phyloP scores from a whole-genome alignment of 225 moss, liverwort and hornwort genomes.

The Marchantia polymorpha region DNA sequence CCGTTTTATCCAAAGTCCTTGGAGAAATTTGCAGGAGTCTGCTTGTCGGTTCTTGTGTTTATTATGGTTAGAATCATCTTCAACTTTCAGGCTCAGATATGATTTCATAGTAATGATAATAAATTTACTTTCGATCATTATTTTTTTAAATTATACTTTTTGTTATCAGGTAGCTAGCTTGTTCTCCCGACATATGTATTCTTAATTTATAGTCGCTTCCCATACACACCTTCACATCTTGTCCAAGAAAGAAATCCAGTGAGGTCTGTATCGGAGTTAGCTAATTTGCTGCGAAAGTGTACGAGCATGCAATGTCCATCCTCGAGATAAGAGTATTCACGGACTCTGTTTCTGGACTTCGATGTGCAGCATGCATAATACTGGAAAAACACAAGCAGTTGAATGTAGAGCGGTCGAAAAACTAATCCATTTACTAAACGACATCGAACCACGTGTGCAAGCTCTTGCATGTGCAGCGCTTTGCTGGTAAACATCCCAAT shows the following conservation, averaged over 20 bases:
- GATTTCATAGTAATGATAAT: background rate
- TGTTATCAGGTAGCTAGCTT: too few relatives aligned
- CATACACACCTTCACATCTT: too few relatives aligned
- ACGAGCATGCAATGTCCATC: too few relatives aligned
- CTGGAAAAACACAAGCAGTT: slow-evolving; percentile 39
- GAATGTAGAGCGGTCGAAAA: slow-evolving; percentile 29
- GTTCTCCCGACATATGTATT: too few relatives aligned
- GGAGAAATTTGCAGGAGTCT: slow-evolving; percentile 69
- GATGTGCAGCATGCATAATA: slow-evolving; percentile 36
- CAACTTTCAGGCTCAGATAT: background rate
- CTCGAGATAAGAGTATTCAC: too few relatives aligned
- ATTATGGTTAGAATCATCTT: slow-evolving; percentile 31
- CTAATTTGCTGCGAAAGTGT: background rate
- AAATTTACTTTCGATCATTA: background rate
- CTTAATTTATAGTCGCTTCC: too few relatives aligned
- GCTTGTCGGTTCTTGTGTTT: slow-evolving; percentile 60
- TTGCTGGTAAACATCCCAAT: slow-evolving; percentile 26
- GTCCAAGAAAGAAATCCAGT: background rate
- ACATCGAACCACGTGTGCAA: slow-evolving; percentile 47
- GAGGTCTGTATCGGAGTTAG: background rate
- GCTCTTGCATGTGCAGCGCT: slow-evolving; percentile 52
- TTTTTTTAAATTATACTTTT: too few relatives aligned
- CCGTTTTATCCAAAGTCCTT: slow-evolving; percentile 40
- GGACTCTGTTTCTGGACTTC: background rate
- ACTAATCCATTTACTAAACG: slow-evolving; percentile 30